Conservation (phyloP, 768 basidiomycete genomes). For the Russula sp. region DNA sequence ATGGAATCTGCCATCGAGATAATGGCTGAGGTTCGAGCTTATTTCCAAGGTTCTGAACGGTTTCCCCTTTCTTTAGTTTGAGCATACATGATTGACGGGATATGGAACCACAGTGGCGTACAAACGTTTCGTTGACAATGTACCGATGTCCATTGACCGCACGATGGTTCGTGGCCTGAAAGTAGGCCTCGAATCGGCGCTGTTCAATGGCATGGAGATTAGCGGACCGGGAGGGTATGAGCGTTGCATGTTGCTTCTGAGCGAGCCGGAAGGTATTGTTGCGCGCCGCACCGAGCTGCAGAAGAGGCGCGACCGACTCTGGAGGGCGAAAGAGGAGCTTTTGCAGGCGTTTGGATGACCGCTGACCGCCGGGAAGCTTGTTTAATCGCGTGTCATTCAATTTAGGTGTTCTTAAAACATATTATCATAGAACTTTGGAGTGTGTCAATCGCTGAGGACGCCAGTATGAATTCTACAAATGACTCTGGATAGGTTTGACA, state of each 20-base stretch:
- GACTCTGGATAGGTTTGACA: too few relatives aligned
- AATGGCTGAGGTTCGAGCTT: slow-evolving; percentile 70
- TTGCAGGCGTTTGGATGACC: slow-evolving; percentile 23
- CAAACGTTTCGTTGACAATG: slow-evolving; percentile 56
- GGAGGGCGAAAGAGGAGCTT: slow-evolving; percentile 44
- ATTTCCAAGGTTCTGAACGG: slow-evolving; percentile 59
- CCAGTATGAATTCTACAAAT: neutral
- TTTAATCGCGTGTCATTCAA: neutral
- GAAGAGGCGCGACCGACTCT: slow-evolving; percentile 50
- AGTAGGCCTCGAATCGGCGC: slow-evolving; percentile 41
- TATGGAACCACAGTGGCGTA: slow-evolving; percentile 45
- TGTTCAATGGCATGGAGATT: slow-evolving; percentile 49
- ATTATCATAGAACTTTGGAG: neutral
- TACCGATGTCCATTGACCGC: slow-evolving; percentile 55
- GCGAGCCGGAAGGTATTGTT: slow-evolving; percentile 47
- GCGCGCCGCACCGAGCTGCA: slow-evolving; percentile 45
- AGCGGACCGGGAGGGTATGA: slow-evolving; percentile 44
- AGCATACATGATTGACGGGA: neutral
- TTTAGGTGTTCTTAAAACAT: neutral
- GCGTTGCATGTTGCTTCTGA: slow-evolving; percentile 49
- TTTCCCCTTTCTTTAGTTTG: neutral
- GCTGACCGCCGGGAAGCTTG: neutral
- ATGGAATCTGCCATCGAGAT: slow-evolving; percentile 56
- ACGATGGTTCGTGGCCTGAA: slow-evolving; percentile 50
- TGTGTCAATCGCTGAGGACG: neutral